Base-by-base conservation (phyloP, 1,284 basidiomycete species). In the Naganishia sp. region DNA sequence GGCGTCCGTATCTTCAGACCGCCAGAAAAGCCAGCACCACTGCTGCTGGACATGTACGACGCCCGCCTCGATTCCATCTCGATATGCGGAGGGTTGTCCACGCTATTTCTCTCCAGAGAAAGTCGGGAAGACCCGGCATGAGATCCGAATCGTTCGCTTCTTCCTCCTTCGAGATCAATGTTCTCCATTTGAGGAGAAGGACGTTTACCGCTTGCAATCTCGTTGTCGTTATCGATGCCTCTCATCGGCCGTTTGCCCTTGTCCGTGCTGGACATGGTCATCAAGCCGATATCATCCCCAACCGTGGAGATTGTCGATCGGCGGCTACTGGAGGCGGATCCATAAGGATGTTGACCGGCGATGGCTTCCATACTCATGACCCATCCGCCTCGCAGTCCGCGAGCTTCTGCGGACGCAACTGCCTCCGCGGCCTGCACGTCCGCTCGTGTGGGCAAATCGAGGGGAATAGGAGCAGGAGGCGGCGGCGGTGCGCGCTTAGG, bases 401-500 rank as follows among this genome's bases (percentile, higher is more conserved):
- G 72, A 5, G 69, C 57, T 68, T 81, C 80, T 18, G 79, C 80
- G 16, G 70, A 65, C 18, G 77, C 75, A 33, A 81, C 79, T 0
- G 79, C 80, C n/a, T 76, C 69, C 57, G 77, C 77, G 3, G 80
- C 79, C 69, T 80, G 77, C 1, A 81, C 75, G 60, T 81, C 80
- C 0, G 79, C 79, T 2, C 80, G 75, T 1, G 79, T 81, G 2
- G 80, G 80, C 31, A 81, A 70, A 65, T 81, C 79, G 21, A 80
- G 71, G 16, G 75, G 70, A 0, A 70, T 68, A 5, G 75, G 74
- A 0, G 73, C 72, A 1, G 79, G 78, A 0, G 74, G 53, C 1
- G 65, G 65, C 25, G 25, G 36, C 10, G 59, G 59, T 2, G 16
- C 36, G 36, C 59, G 59, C 28, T 25, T 66, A 13, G 28, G 45